Evolutionary conservation across 768 basidiomycete genomes (phyloP).

Genomic region (Lentinus tigrinus): DNA sequence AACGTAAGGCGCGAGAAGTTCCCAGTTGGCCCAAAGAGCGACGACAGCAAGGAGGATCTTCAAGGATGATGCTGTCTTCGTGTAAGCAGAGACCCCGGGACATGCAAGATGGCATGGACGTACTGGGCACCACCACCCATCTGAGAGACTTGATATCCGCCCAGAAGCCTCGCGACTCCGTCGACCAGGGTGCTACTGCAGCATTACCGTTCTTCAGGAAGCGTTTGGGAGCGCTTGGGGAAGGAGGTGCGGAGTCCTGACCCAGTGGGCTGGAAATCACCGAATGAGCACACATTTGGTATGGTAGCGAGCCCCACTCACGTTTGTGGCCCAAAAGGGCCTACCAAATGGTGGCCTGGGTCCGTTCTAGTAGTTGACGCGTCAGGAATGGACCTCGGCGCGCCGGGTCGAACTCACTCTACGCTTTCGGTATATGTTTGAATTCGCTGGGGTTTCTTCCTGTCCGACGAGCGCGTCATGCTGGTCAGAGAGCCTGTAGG

Average conservation of each 20-base stretch:
- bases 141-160: constrained; percentile 49
- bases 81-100: background rate
- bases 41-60: constrained; percentile 63
- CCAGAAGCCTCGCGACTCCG: constrained; percentile 41
- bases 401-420: constrained; percentile 24
- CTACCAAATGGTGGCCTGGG: constrained; percentile 58
- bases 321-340: constrained; percentile 66
- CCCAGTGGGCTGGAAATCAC: constrained; percentile 19
- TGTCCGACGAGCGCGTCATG: constrained; percentile 2
- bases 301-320: constrained; percentile 29
- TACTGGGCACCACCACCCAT: constrained; percentile 79
- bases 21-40: constrained; percentile 66
- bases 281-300: background rate
- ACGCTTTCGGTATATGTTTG: constrained; percentile 20
- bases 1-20: constrained; percentile 48
- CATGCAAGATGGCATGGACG: constrained; percentile 21
- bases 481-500: background rate
- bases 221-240: background rate
- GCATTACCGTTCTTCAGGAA: background rate
- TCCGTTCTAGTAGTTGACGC: constrained; percentile 47
- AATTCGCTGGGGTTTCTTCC: background rate
- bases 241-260: background rate
- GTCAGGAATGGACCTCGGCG: constrained; percentile 14
- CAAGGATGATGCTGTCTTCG: constrained; percentile 55
- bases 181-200: constrained; percentile 16